Base-by-base conservation (phyloP, 257 asterid genomes). In the Solanum pinnatisectum region DNA sequence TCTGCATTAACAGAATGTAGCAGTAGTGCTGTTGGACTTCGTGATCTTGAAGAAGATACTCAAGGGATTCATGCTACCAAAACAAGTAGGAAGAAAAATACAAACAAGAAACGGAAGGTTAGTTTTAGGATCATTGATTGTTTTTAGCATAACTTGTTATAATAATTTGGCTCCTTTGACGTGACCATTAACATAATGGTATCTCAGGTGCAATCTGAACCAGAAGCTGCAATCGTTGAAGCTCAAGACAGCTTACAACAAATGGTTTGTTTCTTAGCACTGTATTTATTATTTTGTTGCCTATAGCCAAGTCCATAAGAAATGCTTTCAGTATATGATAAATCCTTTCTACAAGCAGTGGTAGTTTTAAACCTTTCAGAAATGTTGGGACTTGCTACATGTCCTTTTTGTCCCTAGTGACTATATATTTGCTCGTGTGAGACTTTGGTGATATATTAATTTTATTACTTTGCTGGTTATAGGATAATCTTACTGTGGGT, bases 41-140 rank as follows among this genome's bases (percentile, higher is more conserved):
- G 93, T 81, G 91, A 88, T 89, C 90, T 91, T 77, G 98, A 95
- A 90, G 94, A 94, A 90, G 98, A 94, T 87, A 93, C 85, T 89
- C 94, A 89, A 86, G 91, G 90, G 71, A 87, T 89, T 87, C 91
- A 88, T 49, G 89, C 92, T 39, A 89, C 91, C 72, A 95, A 92
- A 91, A 87, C 94, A 88, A 93, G 86, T 85, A 96, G 92, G 92
- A 97, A 94, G 93, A 95, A 93, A 91, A 90, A 71, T 78, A 35
- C 92, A 84, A 94, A 87, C 93, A 97, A 96, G 95, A 97, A 91
- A 92, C 93, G 98, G 90, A 97, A 96, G 98, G 99, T 97, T 78
- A 74, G 88, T 84, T 86, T 67, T 89, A 30, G 32, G 73, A 71
- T 52, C 87, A 88, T 59, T 27, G 72, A 56, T 52, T 73, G 74